Percentiles rank a stretch among this genome's conserved stretches.
phyloP scores from a whole-genome alignment of 331 rosid genomes.

The Quercus tomentella region DNA sequence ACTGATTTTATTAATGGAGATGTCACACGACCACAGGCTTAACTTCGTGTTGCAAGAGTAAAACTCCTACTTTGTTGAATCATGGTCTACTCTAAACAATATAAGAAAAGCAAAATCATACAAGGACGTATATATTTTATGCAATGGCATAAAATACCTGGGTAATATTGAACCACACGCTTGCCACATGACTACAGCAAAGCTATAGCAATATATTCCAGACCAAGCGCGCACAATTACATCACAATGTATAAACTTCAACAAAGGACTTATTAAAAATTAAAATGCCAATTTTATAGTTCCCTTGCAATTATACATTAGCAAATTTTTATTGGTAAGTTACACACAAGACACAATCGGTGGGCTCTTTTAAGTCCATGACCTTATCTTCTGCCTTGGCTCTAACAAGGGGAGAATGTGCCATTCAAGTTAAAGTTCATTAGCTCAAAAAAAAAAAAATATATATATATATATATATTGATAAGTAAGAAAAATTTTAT shows the following conservation, averaged over 20 bases:
- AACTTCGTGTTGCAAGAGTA: slow-evolving; percentile 18
- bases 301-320: not conserved
- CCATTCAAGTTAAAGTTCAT: too few relatives aligned
- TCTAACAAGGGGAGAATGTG: too few relatives aligned
- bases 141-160: not conserved
- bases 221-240: not conserved
- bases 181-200: not conserved
- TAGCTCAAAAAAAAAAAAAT: too few relatives aligned
- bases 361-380: too few relatives aligned
- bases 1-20: slow-evolving; percentile 39
- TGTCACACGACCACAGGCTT: slow-evolving; percentile 24
- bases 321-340: too few relatives aligned
- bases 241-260: not conserved
- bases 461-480: too few relatives aligned
- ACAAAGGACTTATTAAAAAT: not conserved
- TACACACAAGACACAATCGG: too few relatives aligned
- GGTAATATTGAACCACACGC: not conserved
- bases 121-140: not conserved
- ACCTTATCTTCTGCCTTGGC: too few relatives aligned
- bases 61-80: slow-evolving; percentile 22
- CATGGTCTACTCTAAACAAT: slow-evolving; percentile 50
- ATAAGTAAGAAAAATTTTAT: too few relatives aligned
- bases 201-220: not conserved
- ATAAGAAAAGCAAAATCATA: not conserved
- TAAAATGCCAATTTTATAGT: not conserved